Evolutionary conservation across 768 basidiomycete genomes (phyloP).

Genomic region (Daedaleopsis nitida): DNA sequence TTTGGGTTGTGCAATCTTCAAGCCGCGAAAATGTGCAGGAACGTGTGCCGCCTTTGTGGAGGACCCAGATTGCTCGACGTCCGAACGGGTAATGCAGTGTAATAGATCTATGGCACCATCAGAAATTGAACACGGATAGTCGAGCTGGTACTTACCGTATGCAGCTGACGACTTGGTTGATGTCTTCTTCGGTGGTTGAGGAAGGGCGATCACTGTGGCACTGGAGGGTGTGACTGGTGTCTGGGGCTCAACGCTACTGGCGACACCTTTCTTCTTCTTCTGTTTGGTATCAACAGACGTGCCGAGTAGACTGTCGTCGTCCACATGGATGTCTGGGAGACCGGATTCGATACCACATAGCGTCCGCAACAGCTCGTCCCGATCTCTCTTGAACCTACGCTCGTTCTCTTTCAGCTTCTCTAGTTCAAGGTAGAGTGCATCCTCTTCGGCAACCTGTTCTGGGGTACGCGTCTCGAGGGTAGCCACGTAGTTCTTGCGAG

Average conservation of each 20-base stretch:
- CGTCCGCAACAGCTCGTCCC: slow-evolving; percentile 84
- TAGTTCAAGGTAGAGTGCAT: slow-evolving; percentile 89
- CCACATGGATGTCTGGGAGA: slow-evolving; percentile 64
- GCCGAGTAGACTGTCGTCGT: slow-evolving; percentile 62
- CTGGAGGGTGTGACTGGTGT: slow-evolving; percentile 30
- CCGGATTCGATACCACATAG: slow-evolving; percentile 89
- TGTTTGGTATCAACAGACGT: slow-evolving; percentile 49
- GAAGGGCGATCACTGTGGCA: slow-evolving; percentile 38
- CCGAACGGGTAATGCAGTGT: slow-evolving; percentile 75
- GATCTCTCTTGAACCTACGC: slow-evolving; percentile 81
- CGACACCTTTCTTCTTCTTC: slow-evolving; percentile 57
- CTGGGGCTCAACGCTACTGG: slow-evolving; percentile 35
- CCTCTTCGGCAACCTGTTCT: slow-evolving; percentile 92
- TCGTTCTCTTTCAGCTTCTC: slow-evolving; percentile 96
- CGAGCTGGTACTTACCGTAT: slow-evolving; percentile 46
- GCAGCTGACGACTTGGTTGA: slow-evolving; percentile 54
- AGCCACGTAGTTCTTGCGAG: slow-evolving; percentile 83
- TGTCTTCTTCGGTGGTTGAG: slow-evolving; percentile 39
- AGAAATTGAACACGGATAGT: background rate
- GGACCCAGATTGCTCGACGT: slow-evolving; percentile 48
- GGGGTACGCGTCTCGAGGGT: slow-evolving; percentile 89
- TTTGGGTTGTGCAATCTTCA: slow-evolving; percentile 82
- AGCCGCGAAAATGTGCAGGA: slow-evolving; percentile 83
- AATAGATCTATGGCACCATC: slow-evolving; percentile 50
- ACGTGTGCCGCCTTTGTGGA: slow-evolving; percentile 72